Percentiles rank a stretch among this genome's conserved stretches.
Conservation (phyloP, 768 basidiomycete genomes). For the Podaxis sp. region DNA sequence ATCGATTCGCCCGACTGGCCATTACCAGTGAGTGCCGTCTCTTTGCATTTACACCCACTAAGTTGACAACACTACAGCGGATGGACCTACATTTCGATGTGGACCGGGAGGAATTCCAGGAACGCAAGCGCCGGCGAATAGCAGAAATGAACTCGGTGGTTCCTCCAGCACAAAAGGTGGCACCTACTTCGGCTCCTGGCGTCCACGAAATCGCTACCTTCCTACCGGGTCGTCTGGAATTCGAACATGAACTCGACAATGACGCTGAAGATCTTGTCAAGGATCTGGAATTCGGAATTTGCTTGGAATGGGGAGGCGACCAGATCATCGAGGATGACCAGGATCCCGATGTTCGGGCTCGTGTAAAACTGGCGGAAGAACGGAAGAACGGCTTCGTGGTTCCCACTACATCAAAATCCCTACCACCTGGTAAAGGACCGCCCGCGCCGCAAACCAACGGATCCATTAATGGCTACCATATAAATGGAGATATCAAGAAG, state of each 20-base stretch:
- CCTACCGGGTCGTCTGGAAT: conserved; percentile 96
- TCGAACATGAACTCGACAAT: conserved; percentile 96
- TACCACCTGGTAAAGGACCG: conserved; percentile 33
- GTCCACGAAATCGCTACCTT: conserved; percentile 91
- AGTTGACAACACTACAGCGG: conserved; percentile 25
- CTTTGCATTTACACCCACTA: conserved; percentile 1
- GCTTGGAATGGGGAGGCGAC: conserved; percentile 80
- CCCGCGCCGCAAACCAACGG: conserved; percentile 31
- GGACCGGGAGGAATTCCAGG: conserved; percentile 80
- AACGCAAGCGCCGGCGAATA: conserved; percentile 84
- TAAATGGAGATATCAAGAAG: conserved; percentile 36
- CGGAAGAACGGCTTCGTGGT: conserved; percentile 25
- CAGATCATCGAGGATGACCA: conserved; percentile 73
- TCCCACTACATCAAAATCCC: conserved; percentile 21
- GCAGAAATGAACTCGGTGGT: conserved; percentile 65
- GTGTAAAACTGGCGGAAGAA: conserved; percentile 47
- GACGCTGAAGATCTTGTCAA: conserved; percentile 95
- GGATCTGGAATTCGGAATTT: conserved; percentile 94
- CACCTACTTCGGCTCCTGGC: conserved; percentile 85
- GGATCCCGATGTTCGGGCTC: conserved; percentile 66
- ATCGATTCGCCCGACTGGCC: conserved; percentile 79
- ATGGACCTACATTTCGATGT: conserved; percentile 66
- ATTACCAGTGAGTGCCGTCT: conserved; percentile 54
- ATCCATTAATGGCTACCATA: conserved; percentile 38
- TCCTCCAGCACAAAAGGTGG: conserved; percentile 58